Evolutionary conservation across 2,329 filamentous ascomycete species (phyloP), one percentile per base, ranked within the genome.

Genomic region (Sarocladium oryzae): DNA sequence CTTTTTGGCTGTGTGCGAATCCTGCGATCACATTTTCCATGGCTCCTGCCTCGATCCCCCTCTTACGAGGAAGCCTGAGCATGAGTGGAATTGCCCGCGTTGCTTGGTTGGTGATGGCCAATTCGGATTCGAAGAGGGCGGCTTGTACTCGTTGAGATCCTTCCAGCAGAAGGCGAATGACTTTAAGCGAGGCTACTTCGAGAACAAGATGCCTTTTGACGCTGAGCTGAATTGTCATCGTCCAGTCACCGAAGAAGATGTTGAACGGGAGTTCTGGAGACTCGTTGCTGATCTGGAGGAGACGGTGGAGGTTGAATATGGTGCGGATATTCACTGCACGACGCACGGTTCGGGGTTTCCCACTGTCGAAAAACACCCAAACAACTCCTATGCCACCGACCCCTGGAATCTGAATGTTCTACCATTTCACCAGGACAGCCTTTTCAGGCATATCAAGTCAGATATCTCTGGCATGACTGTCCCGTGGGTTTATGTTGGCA

Each of bases 381-480:
- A 85, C 45, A 88, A 96, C 64, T 78, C 86, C 0, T 96, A 96
- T 65, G 85, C 92, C 1, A 86, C 85, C 1, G 89, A 97, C 67
- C 87, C 88, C 0, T 99, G 93, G 93, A 99, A 99, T 60, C 75
- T 99, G 51, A 99, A 95, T 61, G 84, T 95, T 43, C 77, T 97
- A 54, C 93, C 93, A 0, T 82, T 97, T 50, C 85, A 96, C 57
- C 83, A 86, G 1, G 92, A 97, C 50, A 96, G 91, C 45, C 74
- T 99, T 1, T 99, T 99, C 73, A 82, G 92, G 46, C 89, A 99
- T 60, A 97, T 99, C 74, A 97, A 97, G 66, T 89, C 92, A 0
- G 93, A 99, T 63, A 95, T 99, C 50, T 97, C 93, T 2, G 93
- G 93, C 33, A 99, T 99, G 93, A 99, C 93, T 0, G 92, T 99